A percentile compares a stretch with the other conserved stretches of the same genome.
These are phyloP conservation scores for Rhodosporidiobolus odoratus DNA, from an alignment of 768 basidiomycete genomes.

Conservation along the genomic window DNA sequence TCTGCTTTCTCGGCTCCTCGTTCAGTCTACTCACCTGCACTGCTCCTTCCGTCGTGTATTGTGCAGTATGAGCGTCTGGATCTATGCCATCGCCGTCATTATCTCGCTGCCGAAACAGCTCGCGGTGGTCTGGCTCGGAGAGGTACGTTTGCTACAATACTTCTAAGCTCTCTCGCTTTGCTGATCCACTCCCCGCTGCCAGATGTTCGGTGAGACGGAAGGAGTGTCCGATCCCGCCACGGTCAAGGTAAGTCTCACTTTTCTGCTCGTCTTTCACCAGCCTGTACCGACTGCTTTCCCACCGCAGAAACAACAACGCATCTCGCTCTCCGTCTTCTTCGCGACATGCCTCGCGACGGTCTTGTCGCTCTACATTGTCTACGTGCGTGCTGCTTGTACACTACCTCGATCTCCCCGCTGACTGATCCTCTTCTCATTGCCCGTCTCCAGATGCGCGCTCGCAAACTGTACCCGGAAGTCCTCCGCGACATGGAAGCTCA, in stretches of 20 bases:
- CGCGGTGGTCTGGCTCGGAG: slow-evolving; percentile 30
- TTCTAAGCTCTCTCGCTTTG: too few relatives aligned
- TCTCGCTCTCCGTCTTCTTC: slow-evolving; percentile 1
- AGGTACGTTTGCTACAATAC: too few relatives aligned
- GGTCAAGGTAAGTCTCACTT: not conserved
- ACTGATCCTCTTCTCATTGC: not conserved
- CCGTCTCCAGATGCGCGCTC: slow-evolving; percentile 2
- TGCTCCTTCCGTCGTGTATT: not conserved
- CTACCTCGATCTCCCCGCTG: not conserved
- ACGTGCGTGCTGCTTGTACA: not conserved
- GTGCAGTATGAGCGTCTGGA: not conserved
- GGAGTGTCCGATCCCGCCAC: not conserved
- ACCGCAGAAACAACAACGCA: not conserved
- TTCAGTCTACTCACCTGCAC: not conserved
- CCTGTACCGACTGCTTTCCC: too few relatives aligned
- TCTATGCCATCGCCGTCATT: slow-evolving; percentile 27
- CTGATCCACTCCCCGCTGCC: too few relatives aligned
- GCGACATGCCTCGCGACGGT: not conserved
- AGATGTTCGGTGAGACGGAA: not conserved
- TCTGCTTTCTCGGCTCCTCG: not conserved
- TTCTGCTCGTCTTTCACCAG: not conserved
- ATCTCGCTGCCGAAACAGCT: slow-evolving; percentile 36
- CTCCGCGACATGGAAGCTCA: not conserved
- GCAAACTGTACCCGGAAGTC: slow-evolving; percentile 8
- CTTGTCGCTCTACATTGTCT: not conserved